phyloP scores from a whole-genome alignment of 2,329 filamentous ascomycete genomes.

The Fusarium aywerte region DNA sequence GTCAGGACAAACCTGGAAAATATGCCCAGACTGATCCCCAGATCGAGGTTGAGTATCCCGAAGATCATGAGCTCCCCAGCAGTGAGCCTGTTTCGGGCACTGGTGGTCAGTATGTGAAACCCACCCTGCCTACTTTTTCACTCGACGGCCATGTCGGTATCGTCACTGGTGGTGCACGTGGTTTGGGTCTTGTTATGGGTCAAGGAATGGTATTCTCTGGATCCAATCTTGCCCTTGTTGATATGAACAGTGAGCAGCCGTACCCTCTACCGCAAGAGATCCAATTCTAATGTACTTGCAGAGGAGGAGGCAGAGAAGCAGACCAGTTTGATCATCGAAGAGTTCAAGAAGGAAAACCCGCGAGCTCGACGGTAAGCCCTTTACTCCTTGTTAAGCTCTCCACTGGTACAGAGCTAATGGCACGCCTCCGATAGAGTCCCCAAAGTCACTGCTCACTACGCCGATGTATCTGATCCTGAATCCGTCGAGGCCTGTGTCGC shows the following conservation, averaged over 20 bases:
- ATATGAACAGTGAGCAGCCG: conserved; percentile 80
- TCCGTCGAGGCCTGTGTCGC: conserved; percentile 80
- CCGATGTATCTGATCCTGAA: conserved; percentile 83
- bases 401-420: conserved; percentile 7
- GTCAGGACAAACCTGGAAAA: conserved; percentile 64
- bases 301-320: conserved; percentile 86
- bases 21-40: conserved; percentile 84
- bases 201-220: conserved; percentile 91
- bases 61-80: conserved; percentile 76
- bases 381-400: background rate
- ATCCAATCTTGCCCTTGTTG: conserved; percentile 89
- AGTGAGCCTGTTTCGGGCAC: conserved; percentile 78
- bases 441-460: conserved; percentile 88
- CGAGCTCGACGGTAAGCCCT: conserved; percentile 70
- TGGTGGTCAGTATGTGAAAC: conserved; percentile 83
- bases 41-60: conserved; percentile 82
- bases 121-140: conserved; percentile 86
- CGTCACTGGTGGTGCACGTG: conserved; percentile 90
- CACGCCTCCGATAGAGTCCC: conserved; percentile 65
- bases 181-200: conserved; percentile 90
- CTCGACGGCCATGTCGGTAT: conserved; percentile 85
- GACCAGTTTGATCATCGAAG: conserved; percentile 76
- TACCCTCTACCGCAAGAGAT: background rate
- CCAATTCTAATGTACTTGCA: conserved; percentile 51
- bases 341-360: conserved; percentile 83